A percentile compares a stretch with the other conserved stretches of the same genome.
Evolutionary conservation across 148 eudicot genomes (phyloP).

Genomic region (Rheum nobile): DNA sequence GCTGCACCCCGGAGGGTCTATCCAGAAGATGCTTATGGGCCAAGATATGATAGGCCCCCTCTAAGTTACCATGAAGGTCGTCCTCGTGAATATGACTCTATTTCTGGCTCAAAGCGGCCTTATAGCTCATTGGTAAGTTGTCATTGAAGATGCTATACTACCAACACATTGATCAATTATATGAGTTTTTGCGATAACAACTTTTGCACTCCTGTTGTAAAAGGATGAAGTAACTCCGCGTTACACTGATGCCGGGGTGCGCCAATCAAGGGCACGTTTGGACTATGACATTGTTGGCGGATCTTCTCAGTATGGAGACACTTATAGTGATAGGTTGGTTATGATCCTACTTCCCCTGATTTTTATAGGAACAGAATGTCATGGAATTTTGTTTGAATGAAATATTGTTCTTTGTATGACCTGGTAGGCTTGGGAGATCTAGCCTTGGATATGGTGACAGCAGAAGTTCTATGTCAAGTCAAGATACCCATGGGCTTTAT

Average conservation of each 20-base stretch:
- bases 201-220: background rate
- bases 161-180: no score
- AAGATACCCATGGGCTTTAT: constrained; percentile 73
- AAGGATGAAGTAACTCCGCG: constrained; percentile 87
- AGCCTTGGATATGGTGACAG: constrained; percentile 57
- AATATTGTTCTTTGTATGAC: background rate
- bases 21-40: constrained; percentile 63
- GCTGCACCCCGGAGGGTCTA: constrained; percentile 62
- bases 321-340: constrained; percentile 70
- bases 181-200: background rate
- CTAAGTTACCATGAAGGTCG: constrained; percentile 76
- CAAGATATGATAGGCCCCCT: constrained; percentile 82
- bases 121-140: constrained; percentile 56
- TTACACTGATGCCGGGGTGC: constrained; percentile 56
- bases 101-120: constrained; percentile 82
- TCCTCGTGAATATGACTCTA: constrained; percentile 65
- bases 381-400: background rate
- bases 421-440: constrained; percentile 67
- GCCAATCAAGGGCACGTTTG: constrained; percentile 84
- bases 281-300: constrained; percentile 72
- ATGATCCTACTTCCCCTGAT: background rate
- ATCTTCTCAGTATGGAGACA: constrained; percentile 64
- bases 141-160: no score
- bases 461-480: constrained; percentile 62
- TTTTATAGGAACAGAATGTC: background rate